phyloP scores from a whole-genome alignment of 257 asterid genomes.

The Salvia rosmarinus region DNA sequence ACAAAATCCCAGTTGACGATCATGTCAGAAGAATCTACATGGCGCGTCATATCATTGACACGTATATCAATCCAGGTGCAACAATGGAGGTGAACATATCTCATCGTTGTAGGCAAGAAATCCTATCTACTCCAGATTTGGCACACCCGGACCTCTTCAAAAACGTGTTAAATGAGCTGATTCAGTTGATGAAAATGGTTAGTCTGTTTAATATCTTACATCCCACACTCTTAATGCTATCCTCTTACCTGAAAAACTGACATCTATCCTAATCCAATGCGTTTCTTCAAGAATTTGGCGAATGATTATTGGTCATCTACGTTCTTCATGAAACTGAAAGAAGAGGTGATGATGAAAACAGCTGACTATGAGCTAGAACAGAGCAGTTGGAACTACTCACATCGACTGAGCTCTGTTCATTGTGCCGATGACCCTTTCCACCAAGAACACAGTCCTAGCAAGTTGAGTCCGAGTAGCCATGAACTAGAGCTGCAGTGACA shows the following conservation, averaged over 20 bases:
- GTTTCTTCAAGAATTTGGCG: constrained; percentile 57
- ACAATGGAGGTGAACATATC: constrained; percentile 85
- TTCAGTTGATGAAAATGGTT: constrained; percentile 78
- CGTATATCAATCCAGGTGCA: constrained; percentile 76
- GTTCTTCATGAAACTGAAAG: constrained; percentile 69
- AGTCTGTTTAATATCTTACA: constrained; percentile 31
- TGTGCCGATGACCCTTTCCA: constrained; percentile 83
- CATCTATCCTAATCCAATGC: background rate
- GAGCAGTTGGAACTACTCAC: constrained; percentile 61
- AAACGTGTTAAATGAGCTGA: constrained; percentile 62
- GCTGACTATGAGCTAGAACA: constrained; percentile 49
- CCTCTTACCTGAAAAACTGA: background rate
- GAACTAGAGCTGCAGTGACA: constrained; percentile 44
- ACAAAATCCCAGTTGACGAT: constrained; percentile 62
- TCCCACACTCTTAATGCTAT: too few species aligned
- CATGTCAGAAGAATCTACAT: constrained; percentile 79
- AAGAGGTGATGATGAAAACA: constrained; percentile 49
- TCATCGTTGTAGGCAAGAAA: constrained; percentile 68
- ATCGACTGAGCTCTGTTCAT: constrained; percentile 71
- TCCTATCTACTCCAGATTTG: constrained; percentile 62
- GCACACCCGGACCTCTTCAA: constrained; percentile 64
- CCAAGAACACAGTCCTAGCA: constrained; percentile 64
- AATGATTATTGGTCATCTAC: constrained; percentile 78
- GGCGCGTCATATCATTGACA: constrained; percentile 84
- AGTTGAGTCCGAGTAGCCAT: constrained; percentile 45